Conservation (phyloP, 208 protist genomes). For the Leishmania gerbilli region DNA sequence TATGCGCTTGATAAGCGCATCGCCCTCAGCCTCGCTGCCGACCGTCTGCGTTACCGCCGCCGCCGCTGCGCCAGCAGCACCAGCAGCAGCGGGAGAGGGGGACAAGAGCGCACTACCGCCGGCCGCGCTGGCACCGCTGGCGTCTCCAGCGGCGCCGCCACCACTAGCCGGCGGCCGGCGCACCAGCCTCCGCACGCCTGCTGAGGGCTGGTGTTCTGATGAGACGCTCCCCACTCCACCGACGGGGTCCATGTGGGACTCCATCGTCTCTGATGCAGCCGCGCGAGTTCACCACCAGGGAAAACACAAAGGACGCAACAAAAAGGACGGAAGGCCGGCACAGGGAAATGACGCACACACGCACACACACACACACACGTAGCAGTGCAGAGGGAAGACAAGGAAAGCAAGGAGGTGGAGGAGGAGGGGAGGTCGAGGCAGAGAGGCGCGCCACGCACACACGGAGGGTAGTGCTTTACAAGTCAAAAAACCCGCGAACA, state of each 20-base stretch:
- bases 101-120: not conserved
- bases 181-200: constrained; percentile 17
- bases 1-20: constrained; percentile 66
- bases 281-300: not conserved
- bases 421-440: not conserved
- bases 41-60: constrained; percentile 46
- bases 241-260: constrained; percentile 16
- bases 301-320: not conserved
- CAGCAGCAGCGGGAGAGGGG: not conserved
- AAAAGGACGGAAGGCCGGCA: not conserved
- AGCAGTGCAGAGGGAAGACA: not conserved
- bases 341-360: not conserved
- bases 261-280: constrained; percentile 8
- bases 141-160: not conserved
- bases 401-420: too few species aligned
- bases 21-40: constrained; percentile 43
- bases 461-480: not conserved
- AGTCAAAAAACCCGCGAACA: not conserved
- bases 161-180: constrained; percentile 14
- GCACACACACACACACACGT: too few species aligned
- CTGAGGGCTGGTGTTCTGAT: not conserved
- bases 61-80: not conserved
- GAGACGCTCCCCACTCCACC: not conserved
- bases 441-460: not conserved
- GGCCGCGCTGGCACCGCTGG: not conserved